Base-by-base conservation (phyloP, 768 basidiomycete genomes). In the Collybia mongolica region DNA sequence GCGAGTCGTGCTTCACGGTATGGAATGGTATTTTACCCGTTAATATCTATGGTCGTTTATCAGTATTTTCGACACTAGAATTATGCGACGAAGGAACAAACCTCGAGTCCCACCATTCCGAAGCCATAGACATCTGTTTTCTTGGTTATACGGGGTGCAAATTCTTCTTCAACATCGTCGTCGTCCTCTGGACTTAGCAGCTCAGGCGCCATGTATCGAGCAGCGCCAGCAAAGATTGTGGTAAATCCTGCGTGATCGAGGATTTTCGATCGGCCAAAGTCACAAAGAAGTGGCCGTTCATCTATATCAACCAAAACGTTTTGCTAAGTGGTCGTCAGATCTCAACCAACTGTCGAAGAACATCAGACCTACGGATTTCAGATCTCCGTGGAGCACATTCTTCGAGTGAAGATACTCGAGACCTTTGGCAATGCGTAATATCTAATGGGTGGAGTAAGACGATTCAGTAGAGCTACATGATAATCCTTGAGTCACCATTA, bases 251-350 rank as follows among this genome's bases (percentile, higher is more conserved):
- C 7, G 6, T 26, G 18, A 2, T 39, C 48, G 5, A 58, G 26
- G 29, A 60, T 37, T 45, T 44, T 56, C 3, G 59, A 56, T 14
- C 60, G 49, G n/a, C 60, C 60, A 41, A 62, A 62, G 39, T 61
- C 58, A 26, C 50, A 57, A 5, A 62, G 50, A 12, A 54, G 47
- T n/a, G 59, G 46, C 12, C 19, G 18, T 0, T 48, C 48, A 19
- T 41, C 26, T 12, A 56, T 52, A 24, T 56, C 40, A 32, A 62
- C 52, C 6, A 62, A 44, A 15, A 62, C 38, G 39, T 62, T 62
- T 24, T 49, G 24, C 60, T 56, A 40, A 6, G 11, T 7, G 11
- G 11, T 12, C 14, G 3, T 40, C 39, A 40, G 17, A 2, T 19
- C 6, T 18, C 8, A 12, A 40, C 22, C 39, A 3, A 39, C 38